A percentile compares a stretch with the other conserved stretches of the same genome.
These are phyloP conservation scores for Didymella pinodella DNA, from an alignment of 2,329 filamentous ascomycete species.

Conservation along the genomic window DNA sequence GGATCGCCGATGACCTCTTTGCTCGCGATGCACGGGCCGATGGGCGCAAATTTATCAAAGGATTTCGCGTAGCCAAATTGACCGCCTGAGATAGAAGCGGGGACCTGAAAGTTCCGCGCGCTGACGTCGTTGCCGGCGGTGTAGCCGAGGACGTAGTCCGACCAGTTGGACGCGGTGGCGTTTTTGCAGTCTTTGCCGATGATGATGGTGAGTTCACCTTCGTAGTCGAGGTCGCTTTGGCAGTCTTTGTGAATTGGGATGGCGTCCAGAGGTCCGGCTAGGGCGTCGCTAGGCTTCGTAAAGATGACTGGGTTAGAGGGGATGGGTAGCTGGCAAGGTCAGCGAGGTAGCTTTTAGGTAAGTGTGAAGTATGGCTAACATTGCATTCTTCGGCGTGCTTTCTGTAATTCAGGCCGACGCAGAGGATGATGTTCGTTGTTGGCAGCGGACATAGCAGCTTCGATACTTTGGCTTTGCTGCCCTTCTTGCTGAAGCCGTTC, in stretches of 20 bases:
- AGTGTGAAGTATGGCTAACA: slow-evolving; percentile 19
- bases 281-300: slow-evolving; percentile 47
- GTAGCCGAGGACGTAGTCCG: slow-evolving; percentile 70
- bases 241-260: slow-evolving; percentile 44
- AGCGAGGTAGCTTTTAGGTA: neutral
- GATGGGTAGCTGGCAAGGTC: slow-evolving; percentile 32
- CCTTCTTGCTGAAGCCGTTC: slow-evolving; percentile 43
- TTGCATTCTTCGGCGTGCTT: slow-evolving; percentile 47
- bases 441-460: slow-evolving; percentile 45
- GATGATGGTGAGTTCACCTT: slow-evolving; percentile 50
- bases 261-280: slow-evolving; percentile 42
- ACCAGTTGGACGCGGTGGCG: slow-evolving; percentile 60
- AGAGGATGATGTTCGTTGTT: slow-evolving; percentile 42
- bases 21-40: slow-evolving; percentile 54
- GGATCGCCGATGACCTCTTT: slow-evolving; percentile 44
- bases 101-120: slow-evolving; percentile 62
- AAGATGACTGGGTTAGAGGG: slow-evolving; percentile 47
- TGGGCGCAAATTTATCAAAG: slow-evolving; percentile 56
- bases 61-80: slow-evolving; percentile 55
- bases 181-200: slow-evolving; percentile 48
- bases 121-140: slow-evolving; percentile 71
- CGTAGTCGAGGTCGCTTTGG: slow-evolving; percentile 48
- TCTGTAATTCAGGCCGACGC: slow-evolving; percentile 49
- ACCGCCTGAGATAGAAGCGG: slow-evolving; percentile 42
- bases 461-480: slow-evolving; percentile 34